Conservation (phyloP, 2,329 filamentous ascomycete genomes). For the Colletotrichum sp. region DNA sequence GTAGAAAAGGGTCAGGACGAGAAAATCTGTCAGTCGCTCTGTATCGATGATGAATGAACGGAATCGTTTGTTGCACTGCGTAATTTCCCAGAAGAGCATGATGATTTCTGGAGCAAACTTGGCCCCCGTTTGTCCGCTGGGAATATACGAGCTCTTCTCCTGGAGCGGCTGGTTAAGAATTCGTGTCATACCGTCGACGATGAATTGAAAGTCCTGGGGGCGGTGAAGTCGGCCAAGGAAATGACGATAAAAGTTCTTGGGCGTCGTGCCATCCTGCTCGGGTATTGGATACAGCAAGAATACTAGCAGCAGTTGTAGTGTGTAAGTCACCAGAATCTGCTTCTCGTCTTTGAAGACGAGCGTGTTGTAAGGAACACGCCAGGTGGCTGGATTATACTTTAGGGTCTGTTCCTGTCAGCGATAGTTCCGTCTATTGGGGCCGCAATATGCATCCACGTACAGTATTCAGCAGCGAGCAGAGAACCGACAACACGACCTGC, state of each 20-base stretch:
- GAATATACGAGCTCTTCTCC: constrained; percentile 86
- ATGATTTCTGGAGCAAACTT: constrained; percentile 95
- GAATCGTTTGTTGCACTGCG: constrained; percentile 98
- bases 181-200: constrained; percentile 91
- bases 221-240: constrained; percentile 90
- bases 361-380: constrained; percentile 93
- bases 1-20: constrained; percentile 90
- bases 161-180: constrained; percentile 93
- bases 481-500: constrained; percentile 84
- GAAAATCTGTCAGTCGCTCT: constrained; percentile 89
- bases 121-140: constrained; percentile 78
- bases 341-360: constrained; percentile 91
- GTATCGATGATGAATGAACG: constrained; percentile 97
- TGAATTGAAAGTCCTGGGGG: constrained; percentile 96
- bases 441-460: constrained; percentile 55
- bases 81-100: constrained; percentile 96
- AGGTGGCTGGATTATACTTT: constrained; percentile 94
- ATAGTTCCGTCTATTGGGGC: background rate
- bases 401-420: constrained; percentile 65
- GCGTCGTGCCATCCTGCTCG: constrained; percentile 68
- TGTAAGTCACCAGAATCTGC: constrained; percentile 89
- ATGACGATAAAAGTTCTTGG: constrained; percentile 93
- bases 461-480: constrained; percentile 94
- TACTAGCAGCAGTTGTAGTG: constrained; percentile 86
- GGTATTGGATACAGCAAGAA: constrained; percentile 88